Base-by-base conservation (phyloP, 495 filamentous ascomycete species). In the Astrothelium macrocarpum region DNA sequence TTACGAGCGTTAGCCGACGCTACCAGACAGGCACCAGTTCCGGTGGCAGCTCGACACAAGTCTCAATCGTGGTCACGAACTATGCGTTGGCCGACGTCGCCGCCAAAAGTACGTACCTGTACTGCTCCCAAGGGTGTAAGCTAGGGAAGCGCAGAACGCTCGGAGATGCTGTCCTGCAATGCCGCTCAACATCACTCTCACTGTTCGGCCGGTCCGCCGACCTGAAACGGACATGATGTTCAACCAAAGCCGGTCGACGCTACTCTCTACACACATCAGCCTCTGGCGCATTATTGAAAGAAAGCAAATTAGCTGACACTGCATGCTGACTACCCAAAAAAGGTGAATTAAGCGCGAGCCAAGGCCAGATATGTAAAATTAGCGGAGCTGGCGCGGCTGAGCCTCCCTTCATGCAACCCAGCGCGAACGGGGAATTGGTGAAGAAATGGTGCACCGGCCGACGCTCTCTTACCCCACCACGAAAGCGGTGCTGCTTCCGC, bases 211-310 rank as follows among this genome's bases (percentile, higher is more conserved):
- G 49, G 49, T 29, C 23, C 16, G 9, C 49, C 49, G 49, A 29
- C 49, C 49, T 56, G 49, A 56, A 56, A 56, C 23, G 49, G 49
- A 56, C 2, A 56, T 29, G 49, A 56, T 29, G 49, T 11, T n/a
- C 49, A 9, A 2, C 29, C 49, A 12, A 29, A 25, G 9, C 20
- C 16, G 5, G 49, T 10, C 49, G 16, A 56, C 5, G 23, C 49
- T 28, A 25, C 49, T 3, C 49, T n/a, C 49, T 29, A 25, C 25
- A 25, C 49, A 26, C 23, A 1, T 16, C 5, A 25, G 49, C 25
- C 49, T 56, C 7, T 26, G 25, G 49, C 49, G 43, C 43, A 49
- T 3, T 49, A 49, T 49, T 16, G 20, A 29, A 20, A 5, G 5
- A 25, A 20, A 29, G n/a, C 49, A 56, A 56, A 56, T 56, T 56